These are phyloP conservation scores for Saccharomycopsis sp. DNA, from an alignment of 805 yeast genomes.

Conservation along the genomic window DNA sequence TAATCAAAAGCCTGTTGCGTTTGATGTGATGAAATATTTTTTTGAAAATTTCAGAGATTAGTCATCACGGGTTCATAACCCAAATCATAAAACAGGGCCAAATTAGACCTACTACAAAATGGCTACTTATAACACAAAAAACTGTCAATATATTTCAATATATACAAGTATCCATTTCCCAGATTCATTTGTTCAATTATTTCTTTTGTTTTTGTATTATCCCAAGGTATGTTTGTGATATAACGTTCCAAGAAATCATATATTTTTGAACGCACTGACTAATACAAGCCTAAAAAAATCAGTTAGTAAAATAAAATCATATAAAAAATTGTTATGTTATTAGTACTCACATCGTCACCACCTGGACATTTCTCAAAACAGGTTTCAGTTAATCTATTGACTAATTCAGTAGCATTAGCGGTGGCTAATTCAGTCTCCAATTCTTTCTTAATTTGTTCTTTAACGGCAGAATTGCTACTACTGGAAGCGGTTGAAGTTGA, in stretches of 20 bases:
- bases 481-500: constrained; percentile 22
- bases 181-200: too few relatives aligned
- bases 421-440: constrained; percentile 79
- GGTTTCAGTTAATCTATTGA: constrained; percentile 76
- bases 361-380: constrained; percentile 74
- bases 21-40: too few relatives aligned
- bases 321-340: not conserved
- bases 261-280: constrained; percentile 76
- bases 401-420: constrained; percentile 86
- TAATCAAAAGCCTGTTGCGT: too few relatives aligned
- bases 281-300: not conserved
- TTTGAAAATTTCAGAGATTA: too few relatives aligned
- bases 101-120: too few relatives aligned
- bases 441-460: constrained; percentile 59
- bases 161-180: too few relatives aligned
- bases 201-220: not conserved
- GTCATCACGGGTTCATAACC: too few relatives aligned
- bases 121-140: too few relatives aligned
- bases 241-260: constrained; percentile 84
- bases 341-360: constrained; percentile 40
- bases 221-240: constrained; percentile 65
- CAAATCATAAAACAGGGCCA: too few relatives aligned
- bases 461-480: constrained; percentile 37
- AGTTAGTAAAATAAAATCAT: too few relatives aligned
- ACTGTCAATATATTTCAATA: too few relatives aligned